Percentiles rank a stretch among this genome's conserved stretches.
Evolutionary conservation across 257 asterid genomes (phyloP).

Genomic region (Nicotiana otophora): DNA sequence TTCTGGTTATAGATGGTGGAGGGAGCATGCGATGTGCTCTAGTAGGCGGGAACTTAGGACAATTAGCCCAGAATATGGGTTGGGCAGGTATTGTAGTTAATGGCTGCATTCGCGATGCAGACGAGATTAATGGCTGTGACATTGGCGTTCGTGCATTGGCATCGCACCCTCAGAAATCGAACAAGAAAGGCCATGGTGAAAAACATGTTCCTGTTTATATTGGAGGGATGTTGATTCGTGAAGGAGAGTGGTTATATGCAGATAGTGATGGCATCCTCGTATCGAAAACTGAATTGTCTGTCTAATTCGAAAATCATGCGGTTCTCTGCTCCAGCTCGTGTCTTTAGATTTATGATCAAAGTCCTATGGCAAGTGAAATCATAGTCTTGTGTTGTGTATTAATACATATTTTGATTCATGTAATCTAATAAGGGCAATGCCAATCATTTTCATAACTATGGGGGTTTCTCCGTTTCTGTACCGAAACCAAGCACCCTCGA

Average conservation of each 20-base stretch:
- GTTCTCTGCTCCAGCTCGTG: not conserved
- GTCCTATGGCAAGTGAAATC: not conserved
- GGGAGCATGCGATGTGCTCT: constrained; percentile 83
- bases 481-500: not conserved
- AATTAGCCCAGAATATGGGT: constrained; percentile 68
- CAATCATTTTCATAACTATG: not conserved
- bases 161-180: constrained; percentile 68
- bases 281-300: constrained; percentile 66
- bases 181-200: constrained; percentile 62
- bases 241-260: constrained; percentile 91
- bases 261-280: constrained; percentile 79
- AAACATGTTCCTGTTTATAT: constrained; percentile 42
- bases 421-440: not conserved
- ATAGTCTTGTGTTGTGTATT: not conserved
- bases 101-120: constrained; percentile 77
- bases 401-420: not conserved
- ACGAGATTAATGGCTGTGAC: constrained; percentile 79
- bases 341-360: not conserved
- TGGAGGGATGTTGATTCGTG: constrained; percentile 52
- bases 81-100: constrained; percentile 77
- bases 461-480: not conserved
- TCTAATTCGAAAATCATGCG: constrained; percentile 13
- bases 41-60: constrained; percentile 72
- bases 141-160: constrained; percentile 83
- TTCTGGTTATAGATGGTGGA: constrained; percentile 78